Conservation (phyloP, 306 rosid species). For the Quercus dentata region DNA sequence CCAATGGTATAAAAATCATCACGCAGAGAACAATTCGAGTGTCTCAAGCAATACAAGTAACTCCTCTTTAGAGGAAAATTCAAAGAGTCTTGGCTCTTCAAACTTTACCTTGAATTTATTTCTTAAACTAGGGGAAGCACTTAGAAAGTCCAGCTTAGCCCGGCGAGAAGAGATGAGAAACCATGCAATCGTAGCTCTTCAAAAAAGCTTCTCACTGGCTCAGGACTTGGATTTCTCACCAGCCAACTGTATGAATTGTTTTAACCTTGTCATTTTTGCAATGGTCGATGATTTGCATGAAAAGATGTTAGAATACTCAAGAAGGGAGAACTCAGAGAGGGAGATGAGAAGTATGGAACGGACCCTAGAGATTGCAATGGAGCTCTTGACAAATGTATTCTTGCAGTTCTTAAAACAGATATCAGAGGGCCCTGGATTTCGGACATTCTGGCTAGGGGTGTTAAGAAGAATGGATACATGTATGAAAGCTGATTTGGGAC, state of each 20-base stretch:
- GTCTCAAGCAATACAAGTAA: conserved; percentile 45
- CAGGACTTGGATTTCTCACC: conserved; percentile 62
- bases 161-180: conserved; percentile 87
- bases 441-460: conserved; percentile 83
- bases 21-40: conserved; percentile 50
- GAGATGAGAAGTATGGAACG: conserved; percentile 95
- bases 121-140: conserved; percentile 78
- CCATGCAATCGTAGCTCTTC: conserved; percentile 68
- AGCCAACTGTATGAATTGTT: conserved; percentile 53
- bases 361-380: conserved; percentile 75
- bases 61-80: conserved; percentile 59
- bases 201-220: conserved; percentile 57
- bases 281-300: conserved; percentile 94
- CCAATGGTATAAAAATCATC: conserved; percentile 61
- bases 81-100: conserved; percentile 35
- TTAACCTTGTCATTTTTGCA: conserved; percentile 71
- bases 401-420: conserved; percentile 59
- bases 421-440: conserved; percentile 48
- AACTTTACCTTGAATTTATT: conserved; percentile 57
- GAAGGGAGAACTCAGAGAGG: conserved; percentile 78
- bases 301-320: conserved; percentile 87
- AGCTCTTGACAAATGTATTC: conserved; percentile 64
- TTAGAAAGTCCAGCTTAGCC: conserved; percentile 69
- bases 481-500: conserved; percentile 84
- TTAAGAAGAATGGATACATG: conserved; percentile 94